Percentiles rank a stretch among this genome's conserved stretches.
Conservation (phyloP, 768 basidiomycete genomes). For the Chiua virens region DNA sequence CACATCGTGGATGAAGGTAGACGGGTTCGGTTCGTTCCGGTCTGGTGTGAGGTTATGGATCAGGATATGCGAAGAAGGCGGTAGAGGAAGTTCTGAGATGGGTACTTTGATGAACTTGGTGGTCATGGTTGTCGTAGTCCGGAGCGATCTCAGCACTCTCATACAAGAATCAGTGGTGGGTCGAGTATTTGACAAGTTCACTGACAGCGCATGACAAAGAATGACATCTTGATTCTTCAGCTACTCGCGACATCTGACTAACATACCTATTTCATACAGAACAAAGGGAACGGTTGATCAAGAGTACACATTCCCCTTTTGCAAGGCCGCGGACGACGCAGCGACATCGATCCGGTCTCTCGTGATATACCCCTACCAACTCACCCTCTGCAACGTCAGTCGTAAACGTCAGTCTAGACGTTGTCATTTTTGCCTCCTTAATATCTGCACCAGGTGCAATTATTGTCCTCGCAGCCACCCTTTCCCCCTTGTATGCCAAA, state of each 20-base stretch:
- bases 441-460: slow-evolving; percentile 51
- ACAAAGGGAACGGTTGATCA: slow-evolving; percentile 19
- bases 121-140: slow-evolving; percentile 18
- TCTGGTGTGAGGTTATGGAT: slow-evolving; percentile 61
- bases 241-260: background rate
- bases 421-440: slow-evolving; percentile 42
- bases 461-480: slow-evolving; percentile 40
- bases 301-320: background rate
- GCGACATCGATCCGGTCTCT: slow-evolving; percentile 35
- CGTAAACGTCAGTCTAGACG: slow-evolving; percentile 47
- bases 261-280: background rate
- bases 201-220: background rate
- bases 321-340: slow-evolving; percentile 36
- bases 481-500: slow-evolving; percentile 25
- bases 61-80: slow-evolving; percentile 40
- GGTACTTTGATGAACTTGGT: slow-evolving; percentile 28
- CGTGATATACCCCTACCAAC: slow-evolving; percentile 39
- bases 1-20: slow-evolving; percentile 50
- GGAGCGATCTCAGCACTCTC: slow-evolving; percentile 12
- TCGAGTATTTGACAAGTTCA: too few relatives aligned
- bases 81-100: slow-evolving; percentile 49
- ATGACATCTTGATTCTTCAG: too few relatives aligned
- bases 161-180: slow-evolving; percentile 8
- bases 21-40: slow-evolving; percentile 48
- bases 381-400: slow-evolving; percentile 40